phyloP scores from a whole-genome alignment of 768 basidiomycete genomes.

The Calocybe gangraenosa region DNA sequence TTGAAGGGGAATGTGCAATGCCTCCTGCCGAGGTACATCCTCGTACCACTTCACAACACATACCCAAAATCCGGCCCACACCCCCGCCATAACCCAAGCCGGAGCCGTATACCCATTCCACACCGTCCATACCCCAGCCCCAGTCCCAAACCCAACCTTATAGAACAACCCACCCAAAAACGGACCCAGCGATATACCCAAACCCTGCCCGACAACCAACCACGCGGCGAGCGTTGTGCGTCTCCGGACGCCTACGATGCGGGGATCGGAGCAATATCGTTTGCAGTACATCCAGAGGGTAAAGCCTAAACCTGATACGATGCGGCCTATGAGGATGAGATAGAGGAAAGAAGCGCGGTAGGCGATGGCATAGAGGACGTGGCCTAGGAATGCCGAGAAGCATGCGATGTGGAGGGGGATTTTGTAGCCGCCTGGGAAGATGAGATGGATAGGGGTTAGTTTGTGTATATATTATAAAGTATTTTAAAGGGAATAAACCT shows the following conservation, averaged over 20 bases:
- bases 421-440: slow-evolving; percentile 46
- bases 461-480: too few species aligned
- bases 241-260: slow-evolving; percentile 61
- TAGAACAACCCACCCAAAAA: slow-evolving; percentile 61
- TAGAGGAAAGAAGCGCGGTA: slow-evolving; percentile 59
- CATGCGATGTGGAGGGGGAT: slow-evolving; percentile 54
- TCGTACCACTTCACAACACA: slow-evolving; percentile 10
- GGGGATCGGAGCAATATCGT: slow-evolving; percentile 65
- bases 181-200: slow-evolving; percentile 60
- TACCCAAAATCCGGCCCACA: slow-evolving; percentile 52
- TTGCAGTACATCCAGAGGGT: slow-evolving; percentile 66
- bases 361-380: slow-evolving; percentile 58
- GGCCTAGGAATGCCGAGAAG: slow-evolving; percentile 46
- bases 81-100: slow-evolving; percentile 57
- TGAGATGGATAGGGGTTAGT: too few species aligned
- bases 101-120: slow-evolving; percentile 71
- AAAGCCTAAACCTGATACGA: slow-evolving; percentile 57
- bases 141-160: slow-evolving; percentile 52
- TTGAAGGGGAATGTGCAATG: not conserved
- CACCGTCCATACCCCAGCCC: slow-evolving; percentile 24
- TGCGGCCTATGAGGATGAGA: slow-evolving; percentile 68
- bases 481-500: slow-evolving; percentile 11
- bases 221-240: slow-evolving; percentile 60
- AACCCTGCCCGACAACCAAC: slow-evolving; percentile 58
- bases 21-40: slow-evolving; percentile 7